These are phyloP conservation scores for Ensete ventricosum DNA, from an alignment of 176 grass and related monocot species.

Conservation along the genomic window DNA sequence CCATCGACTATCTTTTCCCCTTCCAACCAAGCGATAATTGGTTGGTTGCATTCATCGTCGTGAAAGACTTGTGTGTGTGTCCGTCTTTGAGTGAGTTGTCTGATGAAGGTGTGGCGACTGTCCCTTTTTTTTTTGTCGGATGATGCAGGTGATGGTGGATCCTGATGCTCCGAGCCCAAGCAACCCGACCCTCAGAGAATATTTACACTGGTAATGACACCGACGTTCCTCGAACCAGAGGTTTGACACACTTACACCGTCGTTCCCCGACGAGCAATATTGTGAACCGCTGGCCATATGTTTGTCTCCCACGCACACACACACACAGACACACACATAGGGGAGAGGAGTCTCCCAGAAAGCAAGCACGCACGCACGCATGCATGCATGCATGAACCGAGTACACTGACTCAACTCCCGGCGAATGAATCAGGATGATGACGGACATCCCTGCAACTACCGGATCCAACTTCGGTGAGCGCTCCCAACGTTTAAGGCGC, in stretches of 20 bases:
- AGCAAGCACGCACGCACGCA: not conserved
- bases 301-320: too few species aligned
- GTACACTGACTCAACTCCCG: not conserved
- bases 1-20: too few species aligned
- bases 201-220: slow-evolving; percentile 63
- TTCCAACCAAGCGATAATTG: not conserved
- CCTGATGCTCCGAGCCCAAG: slow-evolving; percentile 75
- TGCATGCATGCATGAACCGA: not conserved
- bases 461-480: slow-evolving; percentile 41
- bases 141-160: slow-evolving; percentile 58
- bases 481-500: not conserved
- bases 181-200: slow-evolving; percentile 57
- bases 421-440: slow-evolving; percentile 44
- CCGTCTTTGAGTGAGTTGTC: slow-evolving; percentile 9
- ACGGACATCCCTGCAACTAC: slow-evolving; percentile 69
- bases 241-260: too few species aligned
- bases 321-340: too few species aligned
- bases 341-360: too few species aligned
- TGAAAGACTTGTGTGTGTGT: not conserved
- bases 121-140: not conserved
- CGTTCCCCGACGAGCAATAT: too few species aligned
- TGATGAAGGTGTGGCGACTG: not conserved
- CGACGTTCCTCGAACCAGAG: too few species aligned
- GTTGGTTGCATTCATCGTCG: not conserved
- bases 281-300: too few species aligned